Evolutionary conservation across 2,329 filamentous ascomycete genomes (phyloP), one percentile per base, ranked within the genome.

Genomic region (Dendrostoma leiphaemia): DNA sequence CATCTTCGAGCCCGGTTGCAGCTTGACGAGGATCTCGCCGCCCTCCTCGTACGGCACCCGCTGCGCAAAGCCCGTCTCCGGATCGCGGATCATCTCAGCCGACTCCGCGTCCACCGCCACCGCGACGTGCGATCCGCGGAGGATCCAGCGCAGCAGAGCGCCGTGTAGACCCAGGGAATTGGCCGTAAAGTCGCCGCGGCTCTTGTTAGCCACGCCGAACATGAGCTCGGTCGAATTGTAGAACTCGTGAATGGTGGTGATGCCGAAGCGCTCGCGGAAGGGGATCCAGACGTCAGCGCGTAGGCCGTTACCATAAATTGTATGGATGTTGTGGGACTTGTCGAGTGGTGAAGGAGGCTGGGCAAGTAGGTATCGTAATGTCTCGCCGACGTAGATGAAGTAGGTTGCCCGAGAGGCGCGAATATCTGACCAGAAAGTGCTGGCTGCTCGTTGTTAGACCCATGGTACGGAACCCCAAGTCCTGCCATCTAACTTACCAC

Each of bases 321-420:
- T 71, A 56, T 77, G 76, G 10, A 88, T 75, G 4, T 71, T 72
- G 69, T 89, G 85, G 13, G 79, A 71, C 57, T 71, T 77, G 67
- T 88, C 85, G 6, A 82, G 75, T 0, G 82, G 75, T n/a, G 79
- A 81, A 0, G 82, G 81, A 2, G 88, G 86, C 2, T 81, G 81
- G 1, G 87, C 84, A 12, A 91, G 77, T 1, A 92, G 76, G 61
- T 91, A 92, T 0, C 89, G 80, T 6, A 88, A 81, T 0, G 86
- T 90, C 67, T 92, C 89, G 62, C 89, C 89, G 2, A 92, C 89
- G 64, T 92, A 92, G 17, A 88, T 82, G 61, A 91, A 89, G 63
- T 82, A 81, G 0, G 87, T 91, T 1, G 88, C 82, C 13, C 79
- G 71, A 0, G 83, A 85, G 54, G 85, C 85, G 43, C 84, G 80